Evolutionary conservation across 2,329 filamentous ascomycete genomes (phyloP).

Genomic region (Exserohilum turcica): DNA sequence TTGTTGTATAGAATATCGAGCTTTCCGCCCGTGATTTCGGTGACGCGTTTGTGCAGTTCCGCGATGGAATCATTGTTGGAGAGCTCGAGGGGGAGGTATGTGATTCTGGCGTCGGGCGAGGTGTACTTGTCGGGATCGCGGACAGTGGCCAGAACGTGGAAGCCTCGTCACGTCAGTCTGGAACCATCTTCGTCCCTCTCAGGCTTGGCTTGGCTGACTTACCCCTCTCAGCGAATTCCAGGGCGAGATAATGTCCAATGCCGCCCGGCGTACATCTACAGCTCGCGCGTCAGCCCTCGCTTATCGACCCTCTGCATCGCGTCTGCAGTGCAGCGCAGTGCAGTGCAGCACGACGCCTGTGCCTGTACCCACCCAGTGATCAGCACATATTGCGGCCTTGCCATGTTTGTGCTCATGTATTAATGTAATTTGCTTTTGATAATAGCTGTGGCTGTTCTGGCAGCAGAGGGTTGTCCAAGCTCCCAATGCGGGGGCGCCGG

Average conservation of each 20-base stretch:
- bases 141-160: conserved; percentile 64
- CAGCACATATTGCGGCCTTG: conserved; percentile 38
- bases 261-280: conserved; percentile 58
- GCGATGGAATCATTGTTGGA: conserved; percentile 57
- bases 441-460: neutral
- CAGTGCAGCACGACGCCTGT: too few relatives aligned
- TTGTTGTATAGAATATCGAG: conserved; percentile 66
- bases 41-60: conserved; percentile 54
- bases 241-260: conserved; percentile 64
- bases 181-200: neutral
- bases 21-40: conserved; percentile 53
- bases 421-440: neutral
- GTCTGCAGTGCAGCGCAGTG: neutral
- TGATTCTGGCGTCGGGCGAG: conserved; percentile 57
- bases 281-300: conserved; percentile 17
- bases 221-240: conserved; percentile 59
- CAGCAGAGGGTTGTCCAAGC: neutral
- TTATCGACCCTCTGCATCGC: neutral
- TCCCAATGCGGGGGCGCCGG: neutral
- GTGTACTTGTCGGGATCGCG: conserved; percentile 56
- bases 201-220: neutral
- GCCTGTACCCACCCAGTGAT: conserved; percentile 45
- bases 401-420: conserved; percentile 18
- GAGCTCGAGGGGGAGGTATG: conserved; percentile 61
- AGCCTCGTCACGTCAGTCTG: conserved; percentile 41